Percentiles rank a stretch among this genome's conserved stretches.
Conservation (phyloP, 2,329 filamentous ascomycete species). For the Thielaviopsis punctulata region DNA sequence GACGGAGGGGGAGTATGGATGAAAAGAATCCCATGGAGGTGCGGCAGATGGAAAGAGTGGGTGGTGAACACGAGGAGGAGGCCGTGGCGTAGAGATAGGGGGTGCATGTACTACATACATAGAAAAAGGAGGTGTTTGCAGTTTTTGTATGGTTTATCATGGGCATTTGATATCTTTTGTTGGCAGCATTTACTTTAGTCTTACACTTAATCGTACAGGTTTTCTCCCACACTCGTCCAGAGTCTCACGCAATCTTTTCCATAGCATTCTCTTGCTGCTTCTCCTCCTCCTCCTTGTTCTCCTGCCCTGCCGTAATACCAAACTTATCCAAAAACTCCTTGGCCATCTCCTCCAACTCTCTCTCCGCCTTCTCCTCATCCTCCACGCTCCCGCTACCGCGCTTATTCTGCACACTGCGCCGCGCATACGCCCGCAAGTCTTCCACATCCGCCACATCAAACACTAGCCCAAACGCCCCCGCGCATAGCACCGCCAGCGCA, state of each 20-base stretch:
- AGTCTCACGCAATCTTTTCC: not conserved
- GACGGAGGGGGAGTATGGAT: slow-evolving; percentile 62
- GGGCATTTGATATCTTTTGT: not conserved
- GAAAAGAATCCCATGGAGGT: slow-evolving; percentile 20
- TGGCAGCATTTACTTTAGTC: not conserved
- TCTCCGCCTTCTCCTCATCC: slow-evolving; percentile 32
- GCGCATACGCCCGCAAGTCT: slow-evolving; percentile 41
- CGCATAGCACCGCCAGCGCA: slow-evolving; percentile 55
- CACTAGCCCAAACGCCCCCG: slow-evolving; percentile 58
- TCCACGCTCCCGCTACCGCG: slow-evolving; percentile 19
- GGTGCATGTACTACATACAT: slow-evolving; percentile 1
- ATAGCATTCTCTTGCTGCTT: not conserved
- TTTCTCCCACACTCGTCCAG: not conserved
- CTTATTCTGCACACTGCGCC: slow-evolving; percentile 21
- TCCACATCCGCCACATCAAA: slow-evolving; percentile 57
- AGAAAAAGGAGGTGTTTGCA: not conserved
- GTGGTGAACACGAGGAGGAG: slow-evolving; percentile 1
- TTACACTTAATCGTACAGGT: not conserved
- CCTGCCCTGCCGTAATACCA: slow-evolving; percentile 15
- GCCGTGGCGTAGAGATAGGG: not conserved
- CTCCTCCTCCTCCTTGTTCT: not conserved
- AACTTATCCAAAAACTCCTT: slow-evolving; percentile 37
- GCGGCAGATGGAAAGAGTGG: slow-evolving; percentile 15
- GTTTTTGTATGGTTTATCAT: not conserved
- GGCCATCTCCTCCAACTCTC: slow-evolving; percentile 45